These are phyloP conservation scores for Oenanthe javanica DNA, from an alignment of 140 eudicot species.

Conservation along the genomic window DNA sequence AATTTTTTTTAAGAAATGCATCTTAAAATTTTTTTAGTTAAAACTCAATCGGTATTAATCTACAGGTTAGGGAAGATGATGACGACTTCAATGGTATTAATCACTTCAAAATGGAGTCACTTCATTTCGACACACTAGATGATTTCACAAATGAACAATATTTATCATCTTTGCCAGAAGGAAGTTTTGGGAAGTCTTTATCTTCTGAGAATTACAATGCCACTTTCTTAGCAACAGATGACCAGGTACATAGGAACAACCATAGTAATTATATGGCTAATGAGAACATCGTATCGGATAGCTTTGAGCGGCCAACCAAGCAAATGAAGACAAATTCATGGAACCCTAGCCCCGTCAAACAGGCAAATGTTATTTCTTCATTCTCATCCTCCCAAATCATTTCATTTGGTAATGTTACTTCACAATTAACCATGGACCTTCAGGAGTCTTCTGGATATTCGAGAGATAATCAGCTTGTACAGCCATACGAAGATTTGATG, in stretches of 20 bases:
- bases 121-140: slow-evolving; percentile 1
- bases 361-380: background rate
- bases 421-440: background rate
- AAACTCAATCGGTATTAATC: background rate
- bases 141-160: slow-evolving; percentile 4
- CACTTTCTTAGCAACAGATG: background rate
- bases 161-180: background rate
- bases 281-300: background rate
- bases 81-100: background rate
- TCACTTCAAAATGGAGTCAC: background rate
- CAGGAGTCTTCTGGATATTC: background rate
- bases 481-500: background rate
- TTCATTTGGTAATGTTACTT: background rate
- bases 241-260: background rate
- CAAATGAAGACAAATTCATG: slow-evolving; percentile 1
- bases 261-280: background rate
- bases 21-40: background rate
- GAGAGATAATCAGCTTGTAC: background rate
- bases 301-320: background rate
- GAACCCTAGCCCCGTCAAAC: slow-evolving; percentile 5
- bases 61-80: background rate
- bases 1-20: background rate
- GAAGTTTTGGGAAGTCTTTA: background rate
- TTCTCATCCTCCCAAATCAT: slow-evolving; percentile 3
- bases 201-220: slow-evolving; percentile 5